These are phyloP conservation scores for Alliaria petiolata DNA, from an alignment of 345 rosid genomes.

Conservation along the genomic window DNA sequence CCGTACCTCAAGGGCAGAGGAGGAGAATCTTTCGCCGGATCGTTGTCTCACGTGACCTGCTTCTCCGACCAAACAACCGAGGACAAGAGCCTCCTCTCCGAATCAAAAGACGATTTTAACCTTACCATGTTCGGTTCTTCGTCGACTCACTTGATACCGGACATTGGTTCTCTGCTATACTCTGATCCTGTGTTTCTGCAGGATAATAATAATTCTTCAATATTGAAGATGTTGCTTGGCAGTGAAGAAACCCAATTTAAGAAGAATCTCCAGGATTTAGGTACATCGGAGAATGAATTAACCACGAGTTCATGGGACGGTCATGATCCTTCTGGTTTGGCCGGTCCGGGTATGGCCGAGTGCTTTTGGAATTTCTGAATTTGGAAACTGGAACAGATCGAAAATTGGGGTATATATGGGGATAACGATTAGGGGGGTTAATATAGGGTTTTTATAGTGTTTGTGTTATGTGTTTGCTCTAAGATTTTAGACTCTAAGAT, in stretches of 20 bases:
- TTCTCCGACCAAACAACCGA: constrained; percentile 51
- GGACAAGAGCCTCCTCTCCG: constrained; percentile 26
- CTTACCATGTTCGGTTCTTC: constrained; percentile 27
- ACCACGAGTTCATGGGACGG: constrained; percentile 11
- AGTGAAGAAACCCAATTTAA: constrained; percentile 18
- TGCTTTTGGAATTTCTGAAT: constrained; percentile 45
- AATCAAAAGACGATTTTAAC: constrained; percentile 25
- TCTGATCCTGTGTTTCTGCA: constrained; percentile 35
- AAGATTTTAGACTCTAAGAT: not conserved
- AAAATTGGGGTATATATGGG: not conserved
- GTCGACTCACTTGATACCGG: constrained; percentile 35
- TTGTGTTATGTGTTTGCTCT: not conserved
- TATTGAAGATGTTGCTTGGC: constrained; percentile 46
- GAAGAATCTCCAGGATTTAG: constrained; percentile 15
- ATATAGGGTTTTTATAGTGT: not conserved
- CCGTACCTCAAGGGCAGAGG: constrained; percentile 15
- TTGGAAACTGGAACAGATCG: not conserved
- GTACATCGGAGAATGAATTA: constrained; percentile 25
- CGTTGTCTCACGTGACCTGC: constrained; percentile 61
- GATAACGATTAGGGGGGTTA: not conserved
- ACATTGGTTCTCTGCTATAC: constrained; percentile 26
- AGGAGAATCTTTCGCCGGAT: constrained; percentile 4
- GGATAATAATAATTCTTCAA: constrained; percentile 42
- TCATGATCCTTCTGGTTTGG: constrained; percentile 13
- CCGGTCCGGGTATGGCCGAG: constrained; percentile 33